Percentiles rank a stretch among this genome's conserved stretches.
phyloP scores from a whole-genome alignment of 2,329 filamentous ascomycete species.

The Stemphylium beticola region DNA sequence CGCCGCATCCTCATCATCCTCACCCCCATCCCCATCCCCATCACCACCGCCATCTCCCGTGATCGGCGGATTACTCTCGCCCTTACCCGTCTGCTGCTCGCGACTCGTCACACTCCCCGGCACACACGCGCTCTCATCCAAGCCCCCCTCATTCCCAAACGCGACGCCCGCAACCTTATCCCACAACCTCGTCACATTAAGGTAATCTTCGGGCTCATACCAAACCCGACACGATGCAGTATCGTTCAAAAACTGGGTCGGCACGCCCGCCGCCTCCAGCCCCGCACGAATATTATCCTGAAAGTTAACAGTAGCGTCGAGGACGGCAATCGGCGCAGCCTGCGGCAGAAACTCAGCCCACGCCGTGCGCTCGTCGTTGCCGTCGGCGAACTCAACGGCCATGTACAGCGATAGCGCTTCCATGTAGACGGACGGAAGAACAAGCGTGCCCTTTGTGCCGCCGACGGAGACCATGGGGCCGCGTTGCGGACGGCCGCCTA shows the following conservation, averaged over 20 bases:
- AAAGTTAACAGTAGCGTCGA: conserved; percentile 45
- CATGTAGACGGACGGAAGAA: conserved; percentile 35
- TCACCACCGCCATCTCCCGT: conserved; percentile 9
- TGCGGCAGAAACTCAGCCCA: conserved; percentile 35
- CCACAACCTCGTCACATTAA: conserved; percentile 62
- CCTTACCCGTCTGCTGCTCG: conserved; percentile 36
- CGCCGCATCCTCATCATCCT: conserved; percentile 25
- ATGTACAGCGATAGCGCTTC: conserved; percentile 26
- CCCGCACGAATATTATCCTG: conserved; percentile 48
- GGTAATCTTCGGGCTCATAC: conserved; percentile 62
- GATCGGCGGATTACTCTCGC: conserved; percentile 28
- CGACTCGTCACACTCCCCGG: conserved; percentile 34
- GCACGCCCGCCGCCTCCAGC: conserved; percentile 44
- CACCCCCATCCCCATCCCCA: conserved; percentile 2
- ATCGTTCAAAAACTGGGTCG: conserved; percentile 67
- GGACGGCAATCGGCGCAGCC: conserved; percentile 28
- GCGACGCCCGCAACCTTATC: conserved; percentile 41
- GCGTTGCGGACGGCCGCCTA: conserved; percentile 51
- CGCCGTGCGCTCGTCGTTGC: conserved; percentile 11
- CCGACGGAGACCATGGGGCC: conserved; percentile 54
- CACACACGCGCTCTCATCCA: conserved; percentile 40
- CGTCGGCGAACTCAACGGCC: conserved; percentile 24
- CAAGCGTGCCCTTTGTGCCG: conserved; percentile 54
- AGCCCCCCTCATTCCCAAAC: conserved; percentile 34
- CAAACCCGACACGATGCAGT: conserved; percentile 67